Evolutionary conservation across 2,329 filamentous ascomycete species (phyloP).

Genomic region (Colletotrichum horii): DNA sequence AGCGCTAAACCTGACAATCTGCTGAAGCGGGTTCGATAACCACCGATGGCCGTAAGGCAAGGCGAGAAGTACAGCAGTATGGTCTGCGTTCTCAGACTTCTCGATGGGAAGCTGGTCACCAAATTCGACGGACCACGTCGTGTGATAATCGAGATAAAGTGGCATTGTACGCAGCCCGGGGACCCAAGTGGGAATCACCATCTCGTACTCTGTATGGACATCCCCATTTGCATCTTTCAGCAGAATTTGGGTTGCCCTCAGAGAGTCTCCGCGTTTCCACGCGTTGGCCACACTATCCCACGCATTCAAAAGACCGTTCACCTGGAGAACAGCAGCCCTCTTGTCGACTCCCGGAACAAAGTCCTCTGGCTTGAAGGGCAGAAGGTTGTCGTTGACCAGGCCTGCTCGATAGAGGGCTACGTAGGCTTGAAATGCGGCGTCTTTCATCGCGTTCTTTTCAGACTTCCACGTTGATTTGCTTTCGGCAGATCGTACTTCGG

Average conservation of each 20-base stretch:
- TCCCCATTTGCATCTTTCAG: constrained; percentile 32
- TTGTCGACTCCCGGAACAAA: constrained; percentile 40
- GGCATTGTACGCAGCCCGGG: constrained; percentile 39
- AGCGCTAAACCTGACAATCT: constrained; percentile 48
- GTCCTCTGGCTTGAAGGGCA: constrained; percentile 64
- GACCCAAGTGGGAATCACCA: constrained; percentile 49
- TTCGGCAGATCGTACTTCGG: constrained; percentile 57
- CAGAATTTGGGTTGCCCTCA: constrained; percentile 23
- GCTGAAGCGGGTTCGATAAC: constrained; percentile 39
- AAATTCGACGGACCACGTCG: constrained; percentile 42
- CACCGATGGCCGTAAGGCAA: constrained; percentile 56
- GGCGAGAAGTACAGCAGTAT: constrained; percentile 50
- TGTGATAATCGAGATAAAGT: constrained; percentile 43
- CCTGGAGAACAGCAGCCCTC: constrained; percentile 37
- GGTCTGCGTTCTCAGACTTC: constrained; percentile 35
- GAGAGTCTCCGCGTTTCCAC: constrained; percentile 43
- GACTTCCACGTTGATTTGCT: constrained; percentile 68
- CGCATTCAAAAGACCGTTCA: constrained; percentile 47
- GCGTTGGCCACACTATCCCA: constrained; percentile 49
- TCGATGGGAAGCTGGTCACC: constrained; percentile 19
- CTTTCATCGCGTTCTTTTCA: constrained; percentile 75
- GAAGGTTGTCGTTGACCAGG: constrained; percentile 77
- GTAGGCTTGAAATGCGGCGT: constrained; percentile 85
- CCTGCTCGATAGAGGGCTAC: constrained; percentile 70
- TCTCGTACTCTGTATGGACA: constrained; percentile 41